Base-by-base conservation (phyloP, 345 rosid genomes). In the Salix exigua region DNA sequence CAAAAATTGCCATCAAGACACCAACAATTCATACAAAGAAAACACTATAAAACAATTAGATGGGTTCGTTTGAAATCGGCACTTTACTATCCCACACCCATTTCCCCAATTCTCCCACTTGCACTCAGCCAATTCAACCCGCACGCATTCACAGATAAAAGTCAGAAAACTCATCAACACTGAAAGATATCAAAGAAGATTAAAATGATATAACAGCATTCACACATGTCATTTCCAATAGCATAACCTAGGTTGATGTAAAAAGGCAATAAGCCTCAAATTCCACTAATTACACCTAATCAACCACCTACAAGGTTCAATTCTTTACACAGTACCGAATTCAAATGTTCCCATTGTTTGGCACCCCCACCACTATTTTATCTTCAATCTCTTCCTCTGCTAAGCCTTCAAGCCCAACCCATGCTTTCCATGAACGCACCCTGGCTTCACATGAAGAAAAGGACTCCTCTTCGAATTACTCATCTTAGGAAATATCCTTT, bases 361-460 rank as follows among this genome's bases (percentile, higher is more conserved):
- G 19, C 25, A 42, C 44, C 44, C 69, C 73, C 63, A 1, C 16
- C 14, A 23, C 62, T 46, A 21, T 16, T 25, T 79, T 68, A 70
- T 71, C 70, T 69, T 30, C 30, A 75, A 55, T 64, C 17, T 25
- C 11, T 21, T 44, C 7, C 28, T 48, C 44, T 35, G 63, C 77
- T 70, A 77, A 48, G 81, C 81, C 67, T 82, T 88, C 67, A 84
- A 61, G 25, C 89, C 90, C 64, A 86, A 62, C 17, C 88, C 87
- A 73, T 89, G 87, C 83, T 90, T 89, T 2, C 91, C 90, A 71
- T 26, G 86, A 33, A 88, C 80, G 73, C 88, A 86, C 11, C 91
- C 94, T 30, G 85, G 82, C 75, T 87, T 87, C 72, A 82, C 71
- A 37, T 69, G 74, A 12, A 58, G 38, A 42, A 63, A 75, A 17